These are phyloP conservation scores for Candida khao-thaluensis DNA, from an alignment of 805 yeast genomes.

Conservation along the genomic window DNA sequence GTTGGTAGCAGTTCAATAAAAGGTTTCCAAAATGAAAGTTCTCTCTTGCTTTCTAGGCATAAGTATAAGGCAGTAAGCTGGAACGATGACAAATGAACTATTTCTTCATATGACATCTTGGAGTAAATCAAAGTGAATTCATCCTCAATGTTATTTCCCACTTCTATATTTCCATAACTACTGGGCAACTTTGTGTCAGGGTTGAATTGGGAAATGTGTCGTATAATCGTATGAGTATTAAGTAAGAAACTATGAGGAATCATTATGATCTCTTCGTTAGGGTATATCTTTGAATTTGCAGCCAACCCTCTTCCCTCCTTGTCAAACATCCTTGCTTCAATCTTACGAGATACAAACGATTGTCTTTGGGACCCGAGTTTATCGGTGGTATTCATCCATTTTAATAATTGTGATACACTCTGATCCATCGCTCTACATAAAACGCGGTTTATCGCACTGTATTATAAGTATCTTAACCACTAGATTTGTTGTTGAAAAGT, in stretches of 20 bases:
- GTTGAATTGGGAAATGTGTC: conserved; percentile 44
- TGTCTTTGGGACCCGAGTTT: neutral
- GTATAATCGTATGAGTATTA: conserved; percentile 52
- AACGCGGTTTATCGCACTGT: neutral
- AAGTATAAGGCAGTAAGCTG: conserved; percentile 57
- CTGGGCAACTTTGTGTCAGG: conserved; percentile 20
- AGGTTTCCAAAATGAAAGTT: conserved; percentile 56
- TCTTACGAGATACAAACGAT: conserved; percentile 10
- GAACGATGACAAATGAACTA: conserved; percentile 52
- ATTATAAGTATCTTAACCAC: too few relatives aligned
- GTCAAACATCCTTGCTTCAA: conserved; percentile 4
- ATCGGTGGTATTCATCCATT: conserved; percentile 7
- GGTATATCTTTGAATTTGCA: conserved; percentile 36
- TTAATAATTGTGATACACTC: neutral
- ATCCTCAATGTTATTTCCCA: conserved; percentile 19
- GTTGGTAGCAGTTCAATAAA: conserved; percentile 67
- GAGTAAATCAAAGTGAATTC: conserved; percentile 31
- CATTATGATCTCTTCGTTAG: conserved; percentile 47
- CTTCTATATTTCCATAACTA: conserved; percentile 20
- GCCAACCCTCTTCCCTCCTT: conserved; percentile 61
- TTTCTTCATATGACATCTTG: conserved; percentile 26
- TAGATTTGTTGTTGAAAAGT: neutral
- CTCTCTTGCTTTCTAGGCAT: conserved; percentile 43
- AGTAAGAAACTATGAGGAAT: conserved; percentile 60
- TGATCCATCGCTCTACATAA: neutral